Percentiles rank a stretch among this genome's conserved stretches.
phyloP scores from a whole-genome alignment of 139 green algal genomes.

The Coelastrella sp. region DNA sequence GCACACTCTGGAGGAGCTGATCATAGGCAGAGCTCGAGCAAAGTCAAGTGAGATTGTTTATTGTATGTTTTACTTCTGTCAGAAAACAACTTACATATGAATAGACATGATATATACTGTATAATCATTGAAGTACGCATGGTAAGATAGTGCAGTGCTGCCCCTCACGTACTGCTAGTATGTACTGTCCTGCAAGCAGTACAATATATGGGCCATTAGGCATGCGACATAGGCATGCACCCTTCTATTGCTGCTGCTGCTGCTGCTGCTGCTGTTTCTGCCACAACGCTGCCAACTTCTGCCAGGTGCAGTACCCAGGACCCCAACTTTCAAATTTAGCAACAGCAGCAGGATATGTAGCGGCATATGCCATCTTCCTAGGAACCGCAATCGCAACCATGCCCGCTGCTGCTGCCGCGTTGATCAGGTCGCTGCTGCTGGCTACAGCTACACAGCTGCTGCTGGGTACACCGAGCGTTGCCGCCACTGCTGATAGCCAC shows the following conservation, averaged over 20 bases:
- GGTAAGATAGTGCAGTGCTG: too few species aligned
- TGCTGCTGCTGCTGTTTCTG: slow-evolving; percentile 17
- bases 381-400: slow-evolving; percentile 46
- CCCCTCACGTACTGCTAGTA: too few species aligned
- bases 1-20: too few species aligned
- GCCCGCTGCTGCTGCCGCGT: slow-evolving; percentile 41
- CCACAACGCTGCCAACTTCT: slow-evolving; percentile 31
- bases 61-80: too few species aligned
- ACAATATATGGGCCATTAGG: too few species aligned
- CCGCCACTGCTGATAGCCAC: slow-evolving; percentile 47
- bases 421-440: slow-evolving; percentile 27
- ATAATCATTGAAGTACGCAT: too few species aligned
- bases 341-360: slow-evolving; percentile 36
- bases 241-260: neutral
- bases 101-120: too few species aligned
- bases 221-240: neutral
- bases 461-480: slow-evolving; percentile 44
- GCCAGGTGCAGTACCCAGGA: slow-evolving; percentile 48
- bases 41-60: too few species aligned
- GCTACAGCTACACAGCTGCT: slow-evolving; percentile 22
- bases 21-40: too few species aligned
- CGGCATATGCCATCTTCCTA: slow-evolving; percentile 46
- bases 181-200: too few species aligned
- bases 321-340: slow-evolving; percentile 57
- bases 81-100: too few species aligned